Evolutionary conservation across 75 land plant genomes (phyloP).

Genomic region (Cunninghamia lanceolata): DNA sequence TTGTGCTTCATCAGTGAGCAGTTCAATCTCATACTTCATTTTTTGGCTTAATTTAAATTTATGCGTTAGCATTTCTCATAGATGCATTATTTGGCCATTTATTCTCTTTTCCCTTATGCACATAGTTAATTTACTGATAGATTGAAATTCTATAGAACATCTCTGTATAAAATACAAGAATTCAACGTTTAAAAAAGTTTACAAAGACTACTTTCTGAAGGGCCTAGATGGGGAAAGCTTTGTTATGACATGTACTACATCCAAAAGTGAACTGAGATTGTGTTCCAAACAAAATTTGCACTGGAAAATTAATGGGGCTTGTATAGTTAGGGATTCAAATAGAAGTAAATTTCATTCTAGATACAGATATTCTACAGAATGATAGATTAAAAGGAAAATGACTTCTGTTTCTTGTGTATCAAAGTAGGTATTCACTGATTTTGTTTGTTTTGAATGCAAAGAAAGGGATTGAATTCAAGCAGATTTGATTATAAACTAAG

Average conservation of each 20-base stretch:
- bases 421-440: not conserved
- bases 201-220: not conserved
- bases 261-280: not conserved
- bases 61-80: not conserved
- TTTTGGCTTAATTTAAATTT: not conserved
- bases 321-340: not conserved
- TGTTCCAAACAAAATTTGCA: not conserved
- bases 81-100: not conserved
- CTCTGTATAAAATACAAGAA: not conserved
- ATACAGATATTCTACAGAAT: not conserved
- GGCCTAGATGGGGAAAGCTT: not conserved
- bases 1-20: constrained; percentile 89
- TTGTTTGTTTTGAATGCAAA: not conserved
- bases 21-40: constrained; percentile 7
- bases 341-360: not conserved
- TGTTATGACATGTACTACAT: not conserved
- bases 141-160: not conserved
- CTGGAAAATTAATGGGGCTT: not conserved
- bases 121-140: not conserved
- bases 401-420: not conserved
- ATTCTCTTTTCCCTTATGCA: not conserved
- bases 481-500: not conserved
- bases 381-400: not conserved
- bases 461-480: not conserved
- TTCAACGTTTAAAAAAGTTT: not conserved